These are phyloP conservation scores for Fusarium sp. DNA, from an alignment of 2,329 filamentous ascomycete genomes.

Conservation along the genomic window DNA sequence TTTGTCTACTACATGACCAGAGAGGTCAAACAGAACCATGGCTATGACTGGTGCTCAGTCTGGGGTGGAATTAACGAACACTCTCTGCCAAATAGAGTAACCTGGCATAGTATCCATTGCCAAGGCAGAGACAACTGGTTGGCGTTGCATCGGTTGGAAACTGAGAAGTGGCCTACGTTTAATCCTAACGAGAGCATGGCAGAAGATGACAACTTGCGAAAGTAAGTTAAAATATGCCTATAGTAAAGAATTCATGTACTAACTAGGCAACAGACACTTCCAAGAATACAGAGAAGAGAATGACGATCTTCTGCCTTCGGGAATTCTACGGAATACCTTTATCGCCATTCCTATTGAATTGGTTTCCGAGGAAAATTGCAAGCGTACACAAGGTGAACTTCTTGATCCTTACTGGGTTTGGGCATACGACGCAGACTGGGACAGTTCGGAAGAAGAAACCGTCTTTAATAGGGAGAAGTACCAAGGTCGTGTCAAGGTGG, in stretches of 20 bases:
- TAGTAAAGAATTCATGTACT: too few relatives aligned
- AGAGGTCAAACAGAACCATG: too few relatives aligned
- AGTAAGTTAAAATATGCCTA: too few relatives aligned
- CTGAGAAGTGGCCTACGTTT: constrained; percentile 24
- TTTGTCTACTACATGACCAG: constrained; percentile 35
- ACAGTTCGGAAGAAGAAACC: constrained; percentile 9
- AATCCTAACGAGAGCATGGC: neutral
- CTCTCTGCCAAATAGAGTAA: neutral
- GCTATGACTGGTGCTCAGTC: neutral
- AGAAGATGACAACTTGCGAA: constrained; percentile 18
- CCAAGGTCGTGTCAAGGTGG: constrained; percentile 24
- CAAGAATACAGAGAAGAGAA: constrained; percentile 20
- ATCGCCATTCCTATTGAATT: constrained; percentile 18
- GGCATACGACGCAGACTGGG: constrained; percentile 36
- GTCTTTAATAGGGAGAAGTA: constrained; percentile 12
- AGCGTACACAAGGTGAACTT: neutral
- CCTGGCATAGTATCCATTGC: neutral
- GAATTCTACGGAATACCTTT: constrained; percentile 23
- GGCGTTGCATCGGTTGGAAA: too few relatives aligned
- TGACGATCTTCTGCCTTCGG: neutral
- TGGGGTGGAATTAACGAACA: neutral
- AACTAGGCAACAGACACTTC: constrained; percentile 22
- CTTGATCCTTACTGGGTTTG: constrained; percentile 27
- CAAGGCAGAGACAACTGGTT: neutral
- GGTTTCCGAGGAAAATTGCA: neutral